A percentile compares a stretch with the other conserved stretches of the same genome.
Conservation (phyloP, 768 basidiomycete species). For the Leccinum longicurvipes region DNA sequence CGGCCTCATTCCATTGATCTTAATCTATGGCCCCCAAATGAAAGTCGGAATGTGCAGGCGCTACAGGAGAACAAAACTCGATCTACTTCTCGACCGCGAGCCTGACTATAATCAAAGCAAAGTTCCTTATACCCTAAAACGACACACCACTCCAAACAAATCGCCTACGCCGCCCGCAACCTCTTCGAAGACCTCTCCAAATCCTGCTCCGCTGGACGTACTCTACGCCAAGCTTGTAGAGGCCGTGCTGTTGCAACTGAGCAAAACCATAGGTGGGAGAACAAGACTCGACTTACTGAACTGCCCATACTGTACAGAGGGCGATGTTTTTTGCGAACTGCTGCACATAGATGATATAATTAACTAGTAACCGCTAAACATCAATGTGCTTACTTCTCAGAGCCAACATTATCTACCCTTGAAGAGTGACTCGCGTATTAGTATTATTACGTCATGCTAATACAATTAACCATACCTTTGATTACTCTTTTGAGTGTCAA, state of each 20-base stretch:
- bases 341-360: background rate
- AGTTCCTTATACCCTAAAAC: too few species aligned
- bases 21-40: too few species aligned
- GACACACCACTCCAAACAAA: too few species aligned
- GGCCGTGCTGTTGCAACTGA: background rate
- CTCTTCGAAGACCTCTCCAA: background rate
- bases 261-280: background rate
- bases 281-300: background rate
- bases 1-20: too few species aligned
- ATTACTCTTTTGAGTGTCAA: too few species aligned
- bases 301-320: background rate
- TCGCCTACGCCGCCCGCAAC: too few species aligned
- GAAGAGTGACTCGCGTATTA: background rate
- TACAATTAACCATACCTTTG: too few species aligned
- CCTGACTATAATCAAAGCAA: too few species aligned
- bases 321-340: background rate
- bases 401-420: background rate
- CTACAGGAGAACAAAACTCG: too few species aligned
- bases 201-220: background rate
- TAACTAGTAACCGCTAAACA: background rate
- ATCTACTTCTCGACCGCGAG: too few species aligned
- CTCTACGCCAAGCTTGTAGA: background rate
- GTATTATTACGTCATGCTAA: background rate
- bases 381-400: background rate
- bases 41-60: too few species aligned